A percentile compares a stretch with the other conserved stretches of the same genome.
These are phyloP conservation scores for Phytophthora podocarpi DNA, from an alignment of 352 stramenopile species.

Conservation along the genomic window DNA sequence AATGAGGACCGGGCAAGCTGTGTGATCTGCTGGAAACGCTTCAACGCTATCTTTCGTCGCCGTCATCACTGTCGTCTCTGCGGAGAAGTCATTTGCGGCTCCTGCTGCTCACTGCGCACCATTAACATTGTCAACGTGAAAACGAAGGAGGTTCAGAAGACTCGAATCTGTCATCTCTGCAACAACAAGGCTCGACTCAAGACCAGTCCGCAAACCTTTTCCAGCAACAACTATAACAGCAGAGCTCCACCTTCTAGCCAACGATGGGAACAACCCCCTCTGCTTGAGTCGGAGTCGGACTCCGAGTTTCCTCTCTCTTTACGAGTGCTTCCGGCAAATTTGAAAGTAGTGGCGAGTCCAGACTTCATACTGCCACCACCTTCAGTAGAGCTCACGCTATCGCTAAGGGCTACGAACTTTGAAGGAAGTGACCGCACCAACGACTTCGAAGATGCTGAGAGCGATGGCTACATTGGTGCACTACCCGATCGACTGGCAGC, in stretches of 20 bases:
- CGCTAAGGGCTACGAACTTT: conserved; percentile 11
- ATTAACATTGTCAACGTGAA: conserved; percentile 40
- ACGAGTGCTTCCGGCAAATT: conserved; percentile 10
- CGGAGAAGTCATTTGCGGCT: conserved; percentile 64
- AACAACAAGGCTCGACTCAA: conserved; percentile 54
- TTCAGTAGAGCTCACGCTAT: conserved; percentile 15
- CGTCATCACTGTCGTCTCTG: conserved; percentile 74
- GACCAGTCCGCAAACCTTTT: conserved; percentile 36
- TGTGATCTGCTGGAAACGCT: conserved; percentile 72
- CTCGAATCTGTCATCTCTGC: conserved; percentile 73
- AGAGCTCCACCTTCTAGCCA: conserved; percentile 25
- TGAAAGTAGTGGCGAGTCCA: conserved; percentile 17
- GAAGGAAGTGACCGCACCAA: conserved; percentile 17
- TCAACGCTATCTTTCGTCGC: conserved; percentile 57
- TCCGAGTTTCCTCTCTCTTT: conserved; percentile 16
- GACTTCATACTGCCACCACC: conserved; percentile 17
- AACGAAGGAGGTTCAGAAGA: conserved; percentile 51
- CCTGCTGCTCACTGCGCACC: conserved; percentile 52
- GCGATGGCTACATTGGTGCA: conserved; percentile 33
- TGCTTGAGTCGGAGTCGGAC: conserved; percentile 14
- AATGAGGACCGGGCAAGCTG: conserved; percentile 61
- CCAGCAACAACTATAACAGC: conserved; percentile 26
- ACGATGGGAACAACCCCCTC: conserved; percentile 23
- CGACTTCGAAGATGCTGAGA: conserved; percentile 29
- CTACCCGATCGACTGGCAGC: conserved; percentile 27